Percentiles rank a stretch among this genome's conserved stretches.
phyloP scores from a whole-genome alignment of 345 rosid genomes.

The Camelina sativa region DNA sequence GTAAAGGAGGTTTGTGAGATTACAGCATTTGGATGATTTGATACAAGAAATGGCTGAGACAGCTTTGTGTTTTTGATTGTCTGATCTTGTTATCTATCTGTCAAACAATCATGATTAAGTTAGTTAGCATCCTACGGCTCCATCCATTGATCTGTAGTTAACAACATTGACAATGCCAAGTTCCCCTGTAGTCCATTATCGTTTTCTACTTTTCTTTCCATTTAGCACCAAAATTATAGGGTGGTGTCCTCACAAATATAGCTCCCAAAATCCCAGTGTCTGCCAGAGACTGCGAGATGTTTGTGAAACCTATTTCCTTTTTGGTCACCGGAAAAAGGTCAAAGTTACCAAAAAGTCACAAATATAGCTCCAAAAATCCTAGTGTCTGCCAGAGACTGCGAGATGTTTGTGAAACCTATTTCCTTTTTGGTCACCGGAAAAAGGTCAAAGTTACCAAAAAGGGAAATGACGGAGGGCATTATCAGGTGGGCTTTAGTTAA shows the following conservation, averaged over 20 bases:
- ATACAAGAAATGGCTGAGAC: constrained; percentile 4
- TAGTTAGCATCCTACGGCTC: background rate
- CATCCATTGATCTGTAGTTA: background rate
- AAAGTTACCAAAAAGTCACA: no score
- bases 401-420: background rate
- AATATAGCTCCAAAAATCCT: no score
- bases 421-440: no score
- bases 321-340: no score
- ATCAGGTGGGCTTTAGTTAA: background rate
- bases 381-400: background rate
- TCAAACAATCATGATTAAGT: background rate
- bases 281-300: background rate
- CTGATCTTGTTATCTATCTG: background rate
- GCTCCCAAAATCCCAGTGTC: background rate
- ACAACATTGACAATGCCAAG: background rate
- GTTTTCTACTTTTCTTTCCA: no score
- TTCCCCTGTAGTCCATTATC: background rate
- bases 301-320: background rate
- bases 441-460: background rate
- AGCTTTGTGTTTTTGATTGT: constrained; percentile 3
- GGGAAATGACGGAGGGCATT: background rate
- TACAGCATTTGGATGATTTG: background rate
- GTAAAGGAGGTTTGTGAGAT: background rate
- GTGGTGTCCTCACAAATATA: no score
- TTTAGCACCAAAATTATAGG: no score